Evolutionary conservation across 306 rosid genomes (phyloP).

Genomic region (Castanopsis chinensis): DNA sequence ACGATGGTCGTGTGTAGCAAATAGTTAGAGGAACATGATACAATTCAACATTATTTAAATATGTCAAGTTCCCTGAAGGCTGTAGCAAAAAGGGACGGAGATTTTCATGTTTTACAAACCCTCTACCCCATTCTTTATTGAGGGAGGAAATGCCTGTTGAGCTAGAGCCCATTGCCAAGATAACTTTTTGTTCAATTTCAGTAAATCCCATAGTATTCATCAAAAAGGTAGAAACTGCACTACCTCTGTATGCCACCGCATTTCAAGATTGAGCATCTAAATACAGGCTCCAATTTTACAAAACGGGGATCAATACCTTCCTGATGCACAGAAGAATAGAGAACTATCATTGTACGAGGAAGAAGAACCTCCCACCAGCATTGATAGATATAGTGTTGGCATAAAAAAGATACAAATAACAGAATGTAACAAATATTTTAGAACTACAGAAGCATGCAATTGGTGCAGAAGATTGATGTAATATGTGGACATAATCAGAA

Average conservation of each 20-base stretch:
- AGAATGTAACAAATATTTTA: background rate
- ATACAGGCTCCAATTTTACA: constrained; percentile 73
- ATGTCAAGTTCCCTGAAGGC: too few species aligned
- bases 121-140: too few species aligned
- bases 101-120: too few species aligned
- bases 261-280: constrained; percentile 72
- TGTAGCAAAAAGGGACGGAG: too few species aligned
- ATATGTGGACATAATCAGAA: background rate
- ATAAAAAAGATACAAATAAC: background rate
- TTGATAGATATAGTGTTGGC: constrained; percentile 28
- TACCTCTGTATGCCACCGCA: constrained; percentile 64
- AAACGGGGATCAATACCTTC: constrained; percentile 87
- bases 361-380: constrained; percentile 94
- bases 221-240: background rate
- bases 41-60: too few species aligned
- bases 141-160: too few species aligned
- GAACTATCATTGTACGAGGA: constrained; percentile 54
- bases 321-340: constrained; percentile 38
- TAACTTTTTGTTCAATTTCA: background rate
- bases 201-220: background rate
- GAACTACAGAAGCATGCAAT: background rate
- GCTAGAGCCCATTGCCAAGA: background rate
- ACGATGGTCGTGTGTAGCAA: too few species aligned
- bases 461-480: background rate
- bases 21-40: too few species aligned